A percentile compares a stretch with the other conserved stretches of the same genome.
These are phyloP conservation scores for Cnidoscolus chayamansa DNA, from an alignment of 441 rosid species.

Conservation along the genomic window DNA sequence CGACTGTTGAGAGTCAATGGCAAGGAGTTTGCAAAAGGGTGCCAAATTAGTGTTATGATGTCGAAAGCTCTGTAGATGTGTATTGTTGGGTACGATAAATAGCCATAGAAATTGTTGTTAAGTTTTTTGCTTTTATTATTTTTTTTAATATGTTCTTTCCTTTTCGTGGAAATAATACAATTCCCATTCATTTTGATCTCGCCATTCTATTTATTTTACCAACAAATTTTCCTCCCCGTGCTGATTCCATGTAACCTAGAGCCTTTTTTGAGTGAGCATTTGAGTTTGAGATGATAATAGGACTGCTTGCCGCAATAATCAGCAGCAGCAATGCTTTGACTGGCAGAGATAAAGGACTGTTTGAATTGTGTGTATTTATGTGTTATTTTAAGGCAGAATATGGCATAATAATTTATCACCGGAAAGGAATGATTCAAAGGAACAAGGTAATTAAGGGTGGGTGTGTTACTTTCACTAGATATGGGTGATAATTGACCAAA, in stretches of 20 bases:
- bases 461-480: too few relatives aligned
- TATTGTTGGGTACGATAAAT: slow-evolving; percentile 26
- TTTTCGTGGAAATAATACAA: slow-evolving; percentile 30
- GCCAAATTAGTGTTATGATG: slow-evolving; percentile 32
- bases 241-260: too few relatives aligned
- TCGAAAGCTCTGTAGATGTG: slow-evolving; percentile 46
- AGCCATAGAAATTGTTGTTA: slow-evolving; percentile 30
- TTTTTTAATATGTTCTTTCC: background rate
- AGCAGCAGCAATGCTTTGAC: background rate
- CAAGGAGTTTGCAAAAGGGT: slow-evolving; percentile 21
- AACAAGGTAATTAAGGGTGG: too few relatives aligned
- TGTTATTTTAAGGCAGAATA: too few relatives aligned
- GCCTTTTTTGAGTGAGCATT: too few relatives aligned
- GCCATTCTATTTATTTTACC: slow-evolving; percentile 12
- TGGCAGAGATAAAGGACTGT: background rate
- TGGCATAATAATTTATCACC: too few relatives aligned
- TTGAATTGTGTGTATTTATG: too few relatives aligned
- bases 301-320: background rate
- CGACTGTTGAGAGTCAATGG: slow-evolving; percentile 15
- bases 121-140: background rate
- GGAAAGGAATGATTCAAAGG: too few relatives aligned
- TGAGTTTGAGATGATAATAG: background rate
- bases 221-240: background rate
- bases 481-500: too few relatives aligned
- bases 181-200: slow-evolving; percentile 22